Evolutionary conservation across 2,329 filamentous ascomycete genomes (phyloP).

Genomic region (Aspergillus brasiliensis): DNA sequence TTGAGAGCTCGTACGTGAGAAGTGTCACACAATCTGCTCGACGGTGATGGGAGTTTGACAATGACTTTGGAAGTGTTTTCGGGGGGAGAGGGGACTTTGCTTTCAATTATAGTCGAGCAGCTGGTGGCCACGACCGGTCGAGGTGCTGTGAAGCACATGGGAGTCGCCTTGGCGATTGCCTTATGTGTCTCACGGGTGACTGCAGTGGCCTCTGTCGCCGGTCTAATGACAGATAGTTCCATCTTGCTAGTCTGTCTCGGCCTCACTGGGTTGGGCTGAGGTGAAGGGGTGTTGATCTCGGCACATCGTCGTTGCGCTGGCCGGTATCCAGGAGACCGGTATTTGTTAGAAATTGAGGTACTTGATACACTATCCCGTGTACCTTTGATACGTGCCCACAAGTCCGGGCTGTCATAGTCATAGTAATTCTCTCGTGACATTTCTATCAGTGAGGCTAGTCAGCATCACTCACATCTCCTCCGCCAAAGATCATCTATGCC

Average conservation of each 20-base stretch:
- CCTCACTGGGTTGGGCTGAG: too few relatives aligned
- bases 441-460: not conserved
- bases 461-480: not conserved
- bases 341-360: not conserved
- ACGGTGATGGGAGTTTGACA: not conserved
- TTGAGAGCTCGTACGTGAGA: not conserved
- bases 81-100: too few relatives aligned
- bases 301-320: too few relatives aligned
- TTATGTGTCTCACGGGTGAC: too few relatives aligned
- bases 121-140: too few relatives aligned
- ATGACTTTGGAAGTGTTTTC: not conserved
- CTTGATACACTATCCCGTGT: constrained; percentile 7
- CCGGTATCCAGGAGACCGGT: not conserved
- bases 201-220: too few relatives aligned
- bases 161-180: too few relatives aligned
- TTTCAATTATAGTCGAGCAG: too few relatives aligned
- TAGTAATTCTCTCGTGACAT: not conserved
- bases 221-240: too few relatives aligned
- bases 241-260: too few relatives aligned
- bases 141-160: too few relatives aligned
- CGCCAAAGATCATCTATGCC: not conserved
- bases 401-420: constrained; percentile 1
- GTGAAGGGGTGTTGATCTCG: not conserved
- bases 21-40: not conserved
- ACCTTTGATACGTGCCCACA: constrained; percentile 3